phyloP scores from a whole-genome alignment of 2,329 filamentous ascomycete species.

The Magnaporthiopsis rhizophila region DNA sequence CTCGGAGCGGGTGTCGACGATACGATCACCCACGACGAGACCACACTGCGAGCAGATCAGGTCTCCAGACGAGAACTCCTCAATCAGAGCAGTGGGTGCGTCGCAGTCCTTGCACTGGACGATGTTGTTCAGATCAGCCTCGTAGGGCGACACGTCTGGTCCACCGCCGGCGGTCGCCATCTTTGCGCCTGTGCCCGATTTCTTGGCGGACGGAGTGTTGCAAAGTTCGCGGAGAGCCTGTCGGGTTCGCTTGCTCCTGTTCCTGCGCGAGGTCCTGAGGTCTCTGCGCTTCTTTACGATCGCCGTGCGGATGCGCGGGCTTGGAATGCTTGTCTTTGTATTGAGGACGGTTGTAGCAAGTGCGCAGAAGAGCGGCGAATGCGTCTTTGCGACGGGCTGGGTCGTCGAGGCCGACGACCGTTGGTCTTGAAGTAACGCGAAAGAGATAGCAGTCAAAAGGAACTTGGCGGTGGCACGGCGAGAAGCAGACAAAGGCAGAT shows the following conservation, averaged over 20 bases:
- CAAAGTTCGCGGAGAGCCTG: constrained; percentile 13
- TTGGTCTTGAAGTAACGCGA: background rate
- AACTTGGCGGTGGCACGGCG: background rate
- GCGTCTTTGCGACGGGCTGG: constrained; percentile 50
- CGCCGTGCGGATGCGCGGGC: constrained; percentile 8
- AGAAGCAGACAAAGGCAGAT: background rate
- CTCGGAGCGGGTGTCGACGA: constrained; percentile 93
- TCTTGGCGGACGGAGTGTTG: constrained; percentile 23
- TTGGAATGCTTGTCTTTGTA: constrained; percentile 19
- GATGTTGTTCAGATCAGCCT: constrained; percentile 79
- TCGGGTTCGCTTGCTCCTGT: constrained; percentile 14
- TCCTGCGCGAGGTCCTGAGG: constrained; percentile 18
- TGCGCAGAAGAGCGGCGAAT: constrained; percentile 63
- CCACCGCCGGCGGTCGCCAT: constrained; percentile 5
- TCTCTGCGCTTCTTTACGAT: constrained; percentile 14
- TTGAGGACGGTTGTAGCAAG: constrained; percentile 37
- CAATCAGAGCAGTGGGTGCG: constrained; percentile 81
- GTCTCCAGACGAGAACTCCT: constrained; percentile 88
- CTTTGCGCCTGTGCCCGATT: constrained; percentile 29
- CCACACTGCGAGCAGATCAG: constrained; percentile 90
- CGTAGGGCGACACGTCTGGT: constrained; percentile 7
- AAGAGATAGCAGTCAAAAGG: background rate
- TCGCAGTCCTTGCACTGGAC: constrained; percentile 90
- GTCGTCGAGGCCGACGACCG: constrained; percentile 10
- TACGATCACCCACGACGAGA: constrained; percentile 79